phyloP scores from a whole-genome alignment of 352 stramenopile genomes.

The Phytophthora sojae region DNA sequence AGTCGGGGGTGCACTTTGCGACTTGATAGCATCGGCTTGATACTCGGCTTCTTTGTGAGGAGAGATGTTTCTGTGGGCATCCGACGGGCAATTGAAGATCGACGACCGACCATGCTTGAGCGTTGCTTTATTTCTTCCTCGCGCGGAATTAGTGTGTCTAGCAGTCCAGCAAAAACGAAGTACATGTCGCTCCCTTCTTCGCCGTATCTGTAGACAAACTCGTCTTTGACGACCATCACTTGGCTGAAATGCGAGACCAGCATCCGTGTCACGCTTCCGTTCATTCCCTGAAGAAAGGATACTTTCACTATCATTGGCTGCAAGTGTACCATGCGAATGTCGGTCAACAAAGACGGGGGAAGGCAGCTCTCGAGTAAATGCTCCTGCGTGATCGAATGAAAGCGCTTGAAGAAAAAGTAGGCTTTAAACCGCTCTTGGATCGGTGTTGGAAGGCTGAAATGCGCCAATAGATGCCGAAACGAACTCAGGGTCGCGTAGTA shows the following conservation, averaged over 20 bases:
- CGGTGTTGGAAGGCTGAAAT: slow-evolving; percentile 56
- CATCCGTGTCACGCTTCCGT: slow-evolving; percentile 67
- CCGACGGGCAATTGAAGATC: slow-evolving; percentile 4
- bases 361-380: slow-evolving; percentile 67
- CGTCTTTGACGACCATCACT: slow-evolving; percentile 61
- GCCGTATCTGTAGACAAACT: slow-evolving; percentile 71
- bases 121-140: slow-evolving; percentile 36
- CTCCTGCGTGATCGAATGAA: slow-evolving; percentile 80
- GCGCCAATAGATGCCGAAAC: slow-evolving; percentile 56
- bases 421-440: slow-evolving; percentile 66
- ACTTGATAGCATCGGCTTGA: slow-evolving; percentile 21
- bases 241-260: slow-evolving; percentile 77
- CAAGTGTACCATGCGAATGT: slow-evolving; percentile 75
- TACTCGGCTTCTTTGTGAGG: slow-evolving; percentile 33
- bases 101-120: slow-evolving; percentile 1
- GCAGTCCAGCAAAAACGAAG: slow-evolving; percentile 72
- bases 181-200: slow-evolving; percentile 80
- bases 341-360: slow-evolving; percentile 68
- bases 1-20: slow-evolving; percentile 33
- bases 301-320: slow-evolving; percentile 79
- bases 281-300: slow-evolving; percentile 63
- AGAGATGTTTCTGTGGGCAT: slow-evolving; percentile 18
- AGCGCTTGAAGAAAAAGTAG: slow-evolving; percentile 79
- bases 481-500: slow-evolving; percentile 67
- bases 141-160: slow-evolving; percentile 55